Evolutionary conservation across 176 grass and related monocot species (phyloP).

Genomic region (Carex kokanica): DNA sequence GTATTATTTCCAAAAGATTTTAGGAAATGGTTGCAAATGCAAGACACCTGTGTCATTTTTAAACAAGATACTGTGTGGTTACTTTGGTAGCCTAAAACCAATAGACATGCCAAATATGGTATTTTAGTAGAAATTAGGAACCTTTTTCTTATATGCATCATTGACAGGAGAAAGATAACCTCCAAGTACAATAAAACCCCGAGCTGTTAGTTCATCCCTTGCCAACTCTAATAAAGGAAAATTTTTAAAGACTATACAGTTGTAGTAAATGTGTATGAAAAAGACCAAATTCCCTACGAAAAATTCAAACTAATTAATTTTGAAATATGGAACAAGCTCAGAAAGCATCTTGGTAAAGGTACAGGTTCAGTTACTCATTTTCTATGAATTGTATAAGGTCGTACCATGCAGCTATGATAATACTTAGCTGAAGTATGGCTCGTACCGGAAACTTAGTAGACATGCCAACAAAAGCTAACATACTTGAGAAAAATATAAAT

Average conservation of each 20-base stretch:
- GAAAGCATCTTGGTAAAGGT: not conserved
- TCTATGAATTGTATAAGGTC: not conserved
- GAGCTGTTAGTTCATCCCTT: constrained; percentile 63
- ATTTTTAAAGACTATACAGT: not conserved
- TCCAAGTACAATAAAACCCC: constrained; percentile 49
- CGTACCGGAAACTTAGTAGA: not conserved
- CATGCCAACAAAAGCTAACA: not conserved
- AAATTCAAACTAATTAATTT: not conserved
- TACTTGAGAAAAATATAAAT: not conserved
- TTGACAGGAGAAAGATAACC: constrained; percentile 92
- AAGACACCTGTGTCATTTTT: not conserved
- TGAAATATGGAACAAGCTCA: not conserved
- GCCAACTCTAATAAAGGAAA: constrained; percentile 49
- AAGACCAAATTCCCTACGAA: not conserved
- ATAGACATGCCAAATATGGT: not conserved
- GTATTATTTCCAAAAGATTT: not conserved
- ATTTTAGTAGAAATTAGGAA: not conserved
- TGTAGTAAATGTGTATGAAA: not conserved
- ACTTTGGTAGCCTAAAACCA: not conserved
- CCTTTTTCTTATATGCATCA: constrained; percentile 90
- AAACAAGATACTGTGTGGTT: not conserved
- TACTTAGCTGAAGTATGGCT: not conserved
- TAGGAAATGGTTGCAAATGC: not conserved
- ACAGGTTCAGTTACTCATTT: not conserved
- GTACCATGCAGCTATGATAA: not conserved